Evolutionary conservation across 1,284 basidiomycete genomes (phyloP).

Genomic region (Polyporus tsugae): DNA sequence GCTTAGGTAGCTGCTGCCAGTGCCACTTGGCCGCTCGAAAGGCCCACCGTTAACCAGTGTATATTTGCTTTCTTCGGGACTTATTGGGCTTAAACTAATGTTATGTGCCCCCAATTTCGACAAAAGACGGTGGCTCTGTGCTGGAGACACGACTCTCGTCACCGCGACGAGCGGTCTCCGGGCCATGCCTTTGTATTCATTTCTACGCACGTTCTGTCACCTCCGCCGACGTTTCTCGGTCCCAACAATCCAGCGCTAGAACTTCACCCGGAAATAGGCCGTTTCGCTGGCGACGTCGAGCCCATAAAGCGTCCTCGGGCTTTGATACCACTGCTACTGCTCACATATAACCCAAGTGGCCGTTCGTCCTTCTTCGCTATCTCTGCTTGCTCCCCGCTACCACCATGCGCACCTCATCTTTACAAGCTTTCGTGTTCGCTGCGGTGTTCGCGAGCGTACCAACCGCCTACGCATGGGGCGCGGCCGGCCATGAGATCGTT

Average conservation of each 20-base stretch:
- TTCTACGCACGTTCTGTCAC: conserved; percentile 12
- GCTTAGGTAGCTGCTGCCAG: no score
- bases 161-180: neutral
- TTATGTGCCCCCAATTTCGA: neutral
- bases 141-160: conserved; percentile 9
- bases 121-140: conserved; percentile 15
- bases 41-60: no score
- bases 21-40: no score
- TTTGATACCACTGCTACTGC: conserved; percentile 2
- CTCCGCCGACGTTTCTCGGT: neutral
- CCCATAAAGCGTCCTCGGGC: conserved; percentile 14
- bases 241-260: neutral
- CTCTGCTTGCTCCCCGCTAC: neutral
- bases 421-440: conserved; percentile 5
- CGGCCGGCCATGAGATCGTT: conserved; percentile 86
- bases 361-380: neutral
- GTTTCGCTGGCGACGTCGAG: conserved; percentile 9
- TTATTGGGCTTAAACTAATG: neutral
- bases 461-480: conserved; percentile 38
- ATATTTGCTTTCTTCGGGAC: neutral
- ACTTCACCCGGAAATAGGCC: neutral
- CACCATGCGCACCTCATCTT: conserved; percentile 18
- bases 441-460: conserved; percentile 32
- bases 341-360: neutral
- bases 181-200: conserved; percentile 2